These are phyloP conservation scores for Boletus huronensis DNA, from an alignment of 768 basidiomycete genomes.

Conservation along the genomic window DNA sequence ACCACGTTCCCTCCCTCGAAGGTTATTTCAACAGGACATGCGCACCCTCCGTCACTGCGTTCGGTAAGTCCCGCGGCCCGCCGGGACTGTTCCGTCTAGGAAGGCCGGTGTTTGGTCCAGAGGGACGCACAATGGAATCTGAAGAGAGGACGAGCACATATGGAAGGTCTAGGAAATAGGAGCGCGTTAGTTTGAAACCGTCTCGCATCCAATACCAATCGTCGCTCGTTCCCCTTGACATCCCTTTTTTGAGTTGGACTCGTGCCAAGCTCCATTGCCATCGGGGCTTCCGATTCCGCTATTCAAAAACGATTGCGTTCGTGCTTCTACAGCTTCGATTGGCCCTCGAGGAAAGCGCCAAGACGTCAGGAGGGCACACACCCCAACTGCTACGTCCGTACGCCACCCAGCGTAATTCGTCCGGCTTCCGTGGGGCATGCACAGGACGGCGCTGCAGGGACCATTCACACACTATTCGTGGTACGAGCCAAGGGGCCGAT, in stretches of 20 bases:
- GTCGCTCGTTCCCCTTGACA: constrained; percentile 6
- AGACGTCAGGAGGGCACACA: constrained; percentile 5
- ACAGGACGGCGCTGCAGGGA: constrained; percentile 10
- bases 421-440: constrained; percentile 8
- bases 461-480: constrained; percentile 5
- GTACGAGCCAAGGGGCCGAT: not conserved
- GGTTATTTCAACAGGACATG: constrained; percentile 23
- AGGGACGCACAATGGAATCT: constrained; percentile 6
- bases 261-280: constrained; percentile 25
- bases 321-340: constrained; percentile 19
- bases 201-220: constrained; percentile 16
- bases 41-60: not conserved
- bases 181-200: constrained; percentile 4
- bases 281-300: constrained; percentile 31
- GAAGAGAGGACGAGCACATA: constrained; percentile 14
- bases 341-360: constrained; percentile 17
- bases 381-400: not conserved
- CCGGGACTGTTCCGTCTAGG: constrained; percentile 14
- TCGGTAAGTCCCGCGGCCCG: constrained; percentile 24
- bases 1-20: constrained; percentile 32
- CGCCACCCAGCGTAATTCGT: constrained; percentile 12
- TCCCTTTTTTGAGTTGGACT: constrained; percentile 19
- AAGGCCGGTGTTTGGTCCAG: constrained; percentile 11
- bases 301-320: constrained; percentile 7
- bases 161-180: constrained; percentile 20